A percentile compares a stretch with the other conserved stretches of the same genome.
phyloP scores from a whole-genome alignment of 148 eudicot species.

The Pouteria glomerata region DNA sequence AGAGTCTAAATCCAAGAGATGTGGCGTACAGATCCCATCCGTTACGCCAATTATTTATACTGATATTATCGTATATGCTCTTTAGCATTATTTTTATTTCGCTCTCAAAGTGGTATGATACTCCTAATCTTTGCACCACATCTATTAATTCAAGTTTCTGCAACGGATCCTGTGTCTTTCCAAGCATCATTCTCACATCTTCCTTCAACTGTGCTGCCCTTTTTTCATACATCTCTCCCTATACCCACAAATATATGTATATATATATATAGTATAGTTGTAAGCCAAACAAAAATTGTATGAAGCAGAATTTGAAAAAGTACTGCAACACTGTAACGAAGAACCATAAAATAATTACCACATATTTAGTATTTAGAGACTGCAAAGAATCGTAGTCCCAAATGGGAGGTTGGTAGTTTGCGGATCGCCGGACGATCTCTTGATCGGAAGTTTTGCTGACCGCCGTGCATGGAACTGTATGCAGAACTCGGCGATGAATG shows the following conservation, averaged over 20 bases:
- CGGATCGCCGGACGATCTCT: background rate
- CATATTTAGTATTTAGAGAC: background rate
- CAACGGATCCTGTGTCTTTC: background rate
- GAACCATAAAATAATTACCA: background rate
- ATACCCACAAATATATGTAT: background rate
- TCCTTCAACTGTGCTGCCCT: background rate
- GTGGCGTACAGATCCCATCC: constrained; percentile 12
- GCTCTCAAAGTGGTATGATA: constrained; percentile 22
- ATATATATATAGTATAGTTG: background rate
- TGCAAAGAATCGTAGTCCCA: background rate
- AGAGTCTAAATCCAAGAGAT: constrained; percentile 23
- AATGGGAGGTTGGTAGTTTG: constrained; percentile 9
- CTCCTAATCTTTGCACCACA: constrained; percentile 25
- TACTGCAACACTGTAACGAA: no score
- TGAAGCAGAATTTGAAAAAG: no score
- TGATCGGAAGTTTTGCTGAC: background rate
- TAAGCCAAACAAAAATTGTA: no score
- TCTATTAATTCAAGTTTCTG: constrained; percentile 23
- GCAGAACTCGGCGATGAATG: background rate
- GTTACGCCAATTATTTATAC: background rate
- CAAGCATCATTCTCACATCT: background rate
- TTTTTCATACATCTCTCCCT: background rate
- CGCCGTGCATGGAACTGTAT: background rate
- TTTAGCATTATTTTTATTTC: constrained; percentile 15
- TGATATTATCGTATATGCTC: background rate